Conservation (phyloP, 192 early-diverging fungal species). For the Coemansia aciculifera region DNA sequence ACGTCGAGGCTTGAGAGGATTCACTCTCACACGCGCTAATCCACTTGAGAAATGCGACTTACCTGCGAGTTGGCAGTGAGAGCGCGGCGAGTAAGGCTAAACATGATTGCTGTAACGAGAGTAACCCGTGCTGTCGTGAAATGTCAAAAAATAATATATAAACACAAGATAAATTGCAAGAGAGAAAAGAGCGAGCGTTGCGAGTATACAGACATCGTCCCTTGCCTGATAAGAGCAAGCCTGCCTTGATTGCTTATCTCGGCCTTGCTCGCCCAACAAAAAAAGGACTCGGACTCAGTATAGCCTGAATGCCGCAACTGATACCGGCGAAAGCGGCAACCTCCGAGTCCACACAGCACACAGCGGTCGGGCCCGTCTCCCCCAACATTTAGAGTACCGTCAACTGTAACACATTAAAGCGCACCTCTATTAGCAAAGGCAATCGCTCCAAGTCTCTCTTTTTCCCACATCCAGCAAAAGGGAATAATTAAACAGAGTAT, state of each 20-base stretch:
- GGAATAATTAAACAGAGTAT: background rate
- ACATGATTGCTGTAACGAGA: conserved; percentile 20
- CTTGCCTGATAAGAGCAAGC: conserved; percentile 4
- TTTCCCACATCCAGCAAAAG: background rate
- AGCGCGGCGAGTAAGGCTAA: conserved; percentile 41
- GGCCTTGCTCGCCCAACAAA: background rate
- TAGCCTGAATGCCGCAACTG: background rate
- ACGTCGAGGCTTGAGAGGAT: background rate
- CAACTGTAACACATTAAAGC: background rate
- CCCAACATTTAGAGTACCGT: conserved; percentile 1
- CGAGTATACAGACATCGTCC: background rate
- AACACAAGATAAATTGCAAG: background rate
- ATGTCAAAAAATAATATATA: conserved; percentile 8
- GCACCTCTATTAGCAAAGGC: too few species aligned
- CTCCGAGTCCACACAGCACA: conserved; percentile 1
- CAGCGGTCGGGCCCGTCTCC: background rate
- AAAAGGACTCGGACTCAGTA: background rate
- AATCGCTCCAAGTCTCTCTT: too few species aligned
- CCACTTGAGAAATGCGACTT: background rate
- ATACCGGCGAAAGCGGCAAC: background rate
- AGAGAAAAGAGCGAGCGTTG: background rate
- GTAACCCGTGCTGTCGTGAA: background rate
- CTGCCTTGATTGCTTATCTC: conserved; percentile 4
- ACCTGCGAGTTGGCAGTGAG: conserved; percentile 27
- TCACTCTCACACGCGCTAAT: background rate